Conservation (phyloP, 2,329 filamentous ascomycete genomes). For the Aspergillus caelatus region DNA sequence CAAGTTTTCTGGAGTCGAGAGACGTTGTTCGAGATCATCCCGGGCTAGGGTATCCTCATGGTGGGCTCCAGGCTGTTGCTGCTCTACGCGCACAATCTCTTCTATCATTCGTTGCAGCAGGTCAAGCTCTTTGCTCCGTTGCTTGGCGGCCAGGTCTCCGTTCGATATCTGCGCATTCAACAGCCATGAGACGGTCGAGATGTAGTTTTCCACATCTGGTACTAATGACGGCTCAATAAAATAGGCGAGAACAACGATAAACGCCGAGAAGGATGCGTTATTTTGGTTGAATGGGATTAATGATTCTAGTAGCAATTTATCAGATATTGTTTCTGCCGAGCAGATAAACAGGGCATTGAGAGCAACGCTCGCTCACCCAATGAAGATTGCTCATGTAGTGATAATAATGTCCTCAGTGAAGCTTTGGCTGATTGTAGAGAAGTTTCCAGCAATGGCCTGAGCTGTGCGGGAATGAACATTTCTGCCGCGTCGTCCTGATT, state of each 20-base stretch:
- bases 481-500: too few species aligned
- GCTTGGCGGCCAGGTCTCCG: not conserved
- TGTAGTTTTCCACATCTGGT: constrained; percentile 4
- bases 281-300: constrained; percentile 4
- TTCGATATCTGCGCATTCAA: not conserved
- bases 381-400: not conserved
- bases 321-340: too few species aligned
- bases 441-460: too few species aligned
- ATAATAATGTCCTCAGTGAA: too few species aligned
- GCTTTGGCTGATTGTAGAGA: too few species aligned
- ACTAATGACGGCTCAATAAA: constrained; percentile 2
- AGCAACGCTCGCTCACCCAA: not conserved
- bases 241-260: not conserved
- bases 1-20: not conserved
- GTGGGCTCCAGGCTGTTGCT: not conserved
- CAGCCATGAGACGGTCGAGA: not conserved
- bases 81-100: not conserved
- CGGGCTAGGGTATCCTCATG: not conserved
- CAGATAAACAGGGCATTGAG: too few species aligned
- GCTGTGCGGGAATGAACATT: too few species aligned
- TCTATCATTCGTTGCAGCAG: constrained; percentile 5
- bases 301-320: not conserved
- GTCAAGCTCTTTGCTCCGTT: constrained; percentile 1
- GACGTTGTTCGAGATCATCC: not conserved
- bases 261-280: not conserved